Conservation (phyloP, 2,329 filamentous ascomycete genomes). For the Ceratocystis diversiconidia region DNA sequence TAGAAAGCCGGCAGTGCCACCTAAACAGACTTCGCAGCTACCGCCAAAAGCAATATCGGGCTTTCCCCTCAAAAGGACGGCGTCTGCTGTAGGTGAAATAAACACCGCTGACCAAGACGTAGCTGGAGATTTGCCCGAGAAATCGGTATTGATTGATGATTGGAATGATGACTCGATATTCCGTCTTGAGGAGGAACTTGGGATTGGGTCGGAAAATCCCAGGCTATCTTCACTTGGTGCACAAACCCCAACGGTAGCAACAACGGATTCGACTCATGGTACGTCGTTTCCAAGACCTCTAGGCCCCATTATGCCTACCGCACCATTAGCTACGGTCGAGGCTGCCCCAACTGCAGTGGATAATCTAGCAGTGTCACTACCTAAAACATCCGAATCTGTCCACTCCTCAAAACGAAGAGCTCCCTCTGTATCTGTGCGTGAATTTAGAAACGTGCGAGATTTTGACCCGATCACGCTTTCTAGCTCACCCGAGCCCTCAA, state of each 20-base stretch:
- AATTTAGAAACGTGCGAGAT: background rate
- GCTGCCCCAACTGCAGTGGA: too few relatives aligned
- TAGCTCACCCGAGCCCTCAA: background rate
- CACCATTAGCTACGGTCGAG: background rate
- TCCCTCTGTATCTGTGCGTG: background rate
- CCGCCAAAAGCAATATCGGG: background rate
- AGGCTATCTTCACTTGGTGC: background rate
- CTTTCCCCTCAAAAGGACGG: background rate
- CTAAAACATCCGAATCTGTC: background rate
- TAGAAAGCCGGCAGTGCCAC: background rate
- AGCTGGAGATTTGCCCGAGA: background rate
- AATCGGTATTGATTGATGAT: background rate
- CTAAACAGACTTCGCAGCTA: background rate
- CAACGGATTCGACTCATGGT: background rate
- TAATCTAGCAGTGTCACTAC: background rate
- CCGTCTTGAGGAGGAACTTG: background rate
- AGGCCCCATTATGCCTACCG: background rate
- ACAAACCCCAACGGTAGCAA: background rate
- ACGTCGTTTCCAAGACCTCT: background rate
- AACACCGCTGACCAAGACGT: background rate
- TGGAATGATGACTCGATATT: conserved; percentile 10
- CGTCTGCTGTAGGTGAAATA: background rate
- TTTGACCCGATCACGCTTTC: conserved; percentile 8
- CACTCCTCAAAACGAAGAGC: background rate
- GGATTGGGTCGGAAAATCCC: background rate